Conservation (phyloP, 2,329 filamentous ascomycete genomes). For the Aspergillus carbonarius region DNA sequence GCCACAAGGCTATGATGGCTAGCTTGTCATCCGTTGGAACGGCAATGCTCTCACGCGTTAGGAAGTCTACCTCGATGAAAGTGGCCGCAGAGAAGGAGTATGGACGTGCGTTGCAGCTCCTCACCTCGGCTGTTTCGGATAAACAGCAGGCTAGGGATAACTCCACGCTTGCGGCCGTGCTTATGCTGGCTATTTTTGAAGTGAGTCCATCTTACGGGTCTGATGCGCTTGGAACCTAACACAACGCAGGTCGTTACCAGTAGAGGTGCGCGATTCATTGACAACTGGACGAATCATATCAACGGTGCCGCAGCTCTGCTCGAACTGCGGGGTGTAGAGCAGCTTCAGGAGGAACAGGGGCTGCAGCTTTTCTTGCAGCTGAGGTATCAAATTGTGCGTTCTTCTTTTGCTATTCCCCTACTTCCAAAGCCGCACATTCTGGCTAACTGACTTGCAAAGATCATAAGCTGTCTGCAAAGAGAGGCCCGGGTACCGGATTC, state of each 20-base stretch:
- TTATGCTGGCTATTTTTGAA: conserved; percentile 63
- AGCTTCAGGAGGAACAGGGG: conserved; percentile 45
- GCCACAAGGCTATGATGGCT: conserved; percentile 39
- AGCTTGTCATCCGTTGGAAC: conserved; percentile 60
- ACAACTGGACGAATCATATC: conserved; percentile 58
- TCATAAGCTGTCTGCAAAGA: conserved; percentile 38
- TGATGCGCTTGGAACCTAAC: conserved; percentile 6
- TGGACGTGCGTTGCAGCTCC: conserved; percentile 51
- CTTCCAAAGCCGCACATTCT: neutral
- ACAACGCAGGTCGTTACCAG: conserved; percentile 36
- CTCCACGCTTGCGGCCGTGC: conserved; percentile 53
- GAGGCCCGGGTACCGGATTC: conserved; percentile 31
- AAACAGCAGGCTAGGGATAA: conserved; percentile 37
- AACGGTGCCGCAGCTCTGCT: conserved; percentile 61
- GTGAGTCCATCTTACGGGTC: conserved; percentile 37
- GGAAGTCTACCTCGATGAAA: conserved; percentile 48
- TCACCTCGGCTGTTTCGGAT: conserved; percentile 35
- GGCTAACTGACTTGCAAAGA: conserved; percentile 24
- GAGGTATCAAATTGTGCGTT: conserved; percentile 56
- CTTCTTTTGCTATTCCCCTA: neutral
- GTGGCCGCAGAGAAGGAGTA: conserved; percentile 55
- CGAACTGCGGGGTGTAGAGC: conserved; percentile 41
- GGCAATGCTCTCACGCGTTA: conserved; percentile 58
- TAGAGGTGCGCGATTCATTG: conserved; percentile 47
- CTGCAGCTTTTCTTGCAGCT: conserved; percentile 57